Base-by-base conservation (phyloP, 1,284 basidiomycete species). In the Apiotrichum porosum region DNA sequence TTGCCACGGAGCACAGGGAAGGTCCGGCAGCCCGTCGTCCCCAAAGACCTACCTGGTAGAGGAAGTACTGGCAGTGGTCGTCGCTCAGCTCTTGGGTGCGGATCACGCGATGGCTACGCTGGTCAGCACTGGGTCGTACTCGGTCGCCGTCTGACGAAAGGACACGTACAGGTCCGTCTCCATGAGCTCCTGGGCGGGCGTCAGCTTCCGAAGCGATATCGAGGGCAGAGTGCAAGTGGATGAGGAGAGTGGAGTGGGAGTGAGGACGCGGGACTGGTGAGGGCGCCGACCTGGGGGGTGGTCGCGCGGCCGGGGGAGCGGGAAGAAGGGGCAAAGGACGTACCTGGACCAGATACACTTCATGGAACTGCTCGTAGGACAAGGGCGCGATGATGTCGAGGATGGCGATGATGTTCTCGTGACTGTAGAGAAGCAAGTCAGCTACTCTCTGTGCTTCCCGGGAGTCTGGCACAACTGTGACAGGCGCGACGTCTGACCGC, bases 301-400 rank as follows among this genome's bases (percentile, higher is more conserved):
- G n/a, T n/a, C n/a, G n/a, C 24, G 23, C 13, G 31, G n/a, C n/a
- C n/a, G n/a, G n/a, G n/a, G n/a, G n/a, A n/a, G 8, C 19, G 19
- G 15, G n/a, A 15, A 22, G 12, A 30, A 17, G 31, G 38, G 26
- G 26, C 8, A 28, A 28, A 12, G 17, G 3, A 52, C 58, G 39
- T 34, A 62, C 62, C 70, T 90, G 87, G 60, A 94, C 85, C 56
- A 94, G 63, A 46, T 74, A 74, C 17, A 74, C 72, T 74, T 98
- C 94, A 63, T 88, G 91, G 80, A 99, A 99, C 3, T 81, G 79
- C 39, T 97, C 91, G 69, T 92, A 78, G 37, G 84, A 84, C 31
- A 86, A 76, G 2, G 93, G 92, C 64, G 88, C 86, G 77, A 95
- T 84, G 64, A 97, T 94, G 70, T 97, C 92, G 38, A 97, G 78